Evolutionary conservation across 805 yeast species (phyloP).

Genomic region (Lipomyces sp.): DNA sequence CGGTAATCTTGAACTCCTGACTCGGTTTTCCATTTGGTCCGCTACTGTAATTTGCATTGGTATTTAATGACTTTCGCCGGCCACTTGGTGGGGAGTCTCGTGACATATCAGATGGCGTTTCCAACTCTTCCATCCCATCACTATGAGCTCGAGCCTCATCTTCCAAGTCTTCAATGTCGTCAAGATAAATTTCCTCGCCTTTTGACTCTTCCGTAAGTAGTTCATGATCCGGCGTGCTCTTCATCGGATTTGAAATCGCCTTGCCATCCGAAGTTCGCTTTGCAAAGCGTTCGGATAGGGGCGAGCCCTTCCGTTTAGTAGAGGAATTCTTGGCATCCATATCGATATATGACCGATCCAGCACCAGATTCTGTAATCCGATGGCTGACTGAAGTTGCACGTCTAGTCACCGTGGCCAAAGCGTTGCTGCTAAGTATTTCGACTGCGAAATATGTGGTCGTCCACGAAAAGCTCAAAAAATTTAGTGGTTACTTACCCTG

Average conservation of each 20-base stretch:
- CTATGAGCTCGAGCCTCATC: slow-evolving; percentile 12
- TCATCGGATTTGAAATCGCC: slow-evolving; percentile 4
- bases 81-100: slow-evolving; percentile 1
- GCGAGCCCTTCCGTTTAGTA: slow-evolving; percentile 18
- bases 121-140: slow-evolving; percentile 13
- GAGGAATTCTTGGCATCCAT: slow-evolving; percentile 8
- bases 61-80: background rate
- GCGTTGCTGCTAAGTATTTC: background rate
- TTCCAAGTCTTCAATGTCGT: slow-evolving; percentile 12
- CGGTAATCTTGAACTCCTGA: background rate
- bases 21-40: background rate
- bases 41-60: background rate
- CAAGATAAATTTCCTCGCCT: slow-evolving; percentile 3
- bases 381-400: background rate
- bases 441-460: background rate
- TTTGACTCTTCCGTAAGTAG: slow-evolving; percentile 5
- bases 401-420: background rate
- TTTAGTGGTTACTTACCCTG: background rate
- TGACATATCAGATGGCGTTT: slow-evolving; percentile 13
- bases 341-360: background rate
- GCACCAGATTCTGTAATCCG: background rate
- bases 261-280: slow-evolving; percentile 15
- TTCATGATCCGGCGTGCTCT: slow-evolving; percentile 11
- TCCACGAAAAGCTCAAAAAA: background rate
- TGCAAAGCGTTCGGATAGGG: slow-evolving; percentile 12